phyloP scores from a whole-genome alignment of 2,329 filamentous ascomycete species.

The Triangularia setosa region DNA sequence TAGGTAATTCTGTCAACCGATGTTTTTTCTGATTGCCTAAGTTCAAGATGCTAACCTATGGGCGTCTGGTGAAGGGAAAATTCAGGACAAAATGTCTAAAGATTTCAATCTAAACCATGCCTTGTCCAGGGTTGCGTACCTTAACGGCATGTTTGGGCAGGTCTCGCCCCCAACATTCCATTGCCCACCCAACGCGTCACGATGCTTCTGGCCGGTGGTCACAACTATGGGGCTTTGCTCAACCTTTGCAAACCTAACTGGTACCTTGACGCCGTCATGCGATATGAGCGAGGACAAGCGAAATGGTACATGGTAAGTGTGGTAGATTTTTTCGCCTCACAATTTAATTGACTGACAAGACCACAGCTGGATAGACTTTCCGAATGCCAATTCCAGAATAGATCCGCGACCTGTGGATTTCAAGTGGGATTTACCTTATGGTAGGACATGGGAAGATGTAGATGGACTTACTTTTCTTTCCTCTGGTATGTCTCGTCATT shows the following conservation, averaged over 20 bases:
- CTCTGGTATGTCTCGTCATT: too few relatives aligned
- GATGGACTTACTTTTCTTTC: neutral
- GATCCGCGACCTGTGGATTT: too few relatives aligned
- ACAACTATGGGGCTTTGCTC: neutral
- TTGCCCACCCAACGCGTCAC: neutral
- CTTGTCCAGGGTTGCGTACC: neutral
- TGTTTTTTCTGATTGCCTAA: neutral
- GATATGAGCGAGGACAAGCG: too few relatives aligned
- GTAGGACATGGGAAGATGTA: neutral
- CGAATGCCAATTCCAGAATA: too few relatives aligned
- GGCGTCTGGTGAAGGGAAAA: neutral
- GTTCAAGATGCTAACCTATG: neutral
- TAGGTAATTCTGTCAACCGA: neutral
- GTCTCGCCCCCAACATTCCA: neutral
- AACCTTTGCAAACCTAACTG: neutral
- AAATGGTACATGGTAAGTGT: too few relatives aligned
- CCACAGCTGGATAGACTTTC: too few relatives aligned
- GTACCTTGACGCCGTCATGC: too few relatives aligned
- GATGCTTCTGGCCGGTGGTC: neutral
- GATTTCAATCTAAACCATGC: neutral
- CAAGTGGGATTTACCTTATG: too few relatives aligned
- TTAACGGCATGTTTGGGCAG: conserved; percentile 14
- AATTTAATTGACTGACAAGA: too few relatives aligned
- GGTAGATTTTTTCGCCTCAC: too few relatives aligned
- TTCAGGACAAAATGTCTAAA: neutral